Conservation (phyloP, 768 basidiomycete genomes). For the Xanthoconium stramineum region DNA sequence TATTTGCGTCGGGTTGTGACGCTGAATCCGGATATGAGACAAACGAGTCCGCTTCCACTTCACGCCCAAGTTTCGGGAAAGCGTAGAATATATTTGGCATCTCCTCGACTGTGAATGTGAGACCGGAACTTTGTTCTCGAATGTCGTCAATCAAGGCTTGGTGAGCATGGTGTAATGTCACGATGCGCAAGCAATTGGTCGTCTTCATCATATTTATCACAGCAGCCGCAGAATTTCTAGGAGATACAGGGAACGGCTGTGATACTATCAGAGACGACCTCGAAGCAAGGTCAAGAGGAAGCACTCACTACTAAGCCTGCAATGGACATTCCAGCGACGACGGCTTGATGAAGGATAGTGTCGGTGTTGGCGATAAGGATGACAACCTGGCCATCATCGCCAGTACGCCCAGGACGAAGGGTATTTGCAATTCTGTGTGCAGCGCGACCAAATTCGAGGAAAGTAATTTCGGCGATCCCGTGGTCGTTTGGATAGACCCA, state of each 20-base stretch:
- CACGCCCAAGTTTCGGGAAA: slow-evolving; percentile 37
- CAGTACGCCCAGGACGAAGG: not conserved
- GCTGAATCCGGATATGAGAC: slow-evolving; percentile 5
- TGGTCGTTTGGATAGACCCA: not conserved
- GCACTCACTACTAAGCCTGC: not conserved
- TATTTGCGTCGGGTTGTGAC: not conserved
- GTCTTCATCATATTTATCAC: slow-evolving; percentile 19
- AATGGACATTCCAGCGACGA: not conserved
- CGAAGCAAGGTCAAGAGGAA: not conserved
- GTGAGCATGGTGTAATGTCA: slow-evolving; percentile 11
- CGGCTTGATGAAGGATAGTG: not conserved
- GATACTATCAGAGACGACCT: too few species aligned
- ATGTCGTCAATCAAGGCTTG: slow-evolving; percentile 9
- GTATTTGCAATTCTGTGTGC: not conserved
- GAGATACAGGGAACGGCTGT: slow-evolving; percentile 24
- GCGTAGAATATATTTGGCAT: slow-evolving; percentile 21
- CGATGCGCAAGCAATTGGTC: slow-evolving; percentile 16
- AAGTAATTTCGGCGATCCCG: not conserved
- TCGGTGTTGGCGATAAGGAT: not conserved
- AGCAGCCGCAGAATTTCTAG: slow-evolving; percentile 19
- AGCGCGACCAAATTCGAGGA: slow-evolving; percentile 4
- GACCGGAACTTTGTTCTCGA: not conserved
- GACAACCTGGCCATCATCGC: not conserved
- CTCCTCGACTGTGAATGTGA: slow-evolving; percentile 6
- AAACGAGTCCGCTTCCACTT: slow-evolving; percentile 7